Evolutionary conservation across 2,329 filamentous ascomycete species (phyloP), one percentile per base, ranked within the genome.

Genomic region (Endocalyx cinctus): DNA sequence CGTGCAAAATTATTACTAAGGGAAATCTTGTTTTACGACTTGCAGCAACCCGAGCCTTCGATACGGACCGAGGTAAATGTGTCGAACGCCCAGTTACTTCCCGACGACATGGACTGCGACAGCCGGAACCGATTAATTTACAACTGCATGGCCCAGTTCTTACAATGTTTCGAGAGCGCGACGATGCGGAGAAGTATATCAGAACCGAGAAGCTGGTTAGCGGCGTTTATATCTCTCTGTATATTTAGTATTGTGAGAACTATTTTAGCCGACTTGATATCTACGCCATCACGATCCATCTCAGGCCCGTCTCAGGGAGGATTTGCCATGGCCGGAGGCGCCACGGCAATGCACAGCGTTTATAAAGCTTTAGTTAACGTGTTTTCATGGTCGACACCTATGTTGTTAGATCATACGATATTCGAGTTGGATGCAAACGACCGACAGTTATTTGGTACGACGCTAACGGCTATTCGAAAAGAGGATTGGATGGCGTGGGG

Each of bases 201-300:
- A 15, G 60, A 61, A 16, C 57, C 63, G 7, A 64, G 62, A 42
- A 60, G 60, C 34, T 75, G 71, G 66, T 50, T 76, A 12, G 69
- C 74, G 3, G 51, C 67, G 4, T 74, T 77, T 38, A 58, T 73
- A 31, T 69, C 74, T 10, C 52, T 79, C 13, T 77, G 74, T 50
- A 69, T 79, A n/a, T 76, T 79, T 46, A 77, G 72, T 47, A 60
- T 73, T 17, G 63, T 70, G 14, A 66, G 68, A 30, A 72, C 72
- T 1, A 61, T 79, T 2, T 54, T 77, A 5, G 57, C 68, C 12
- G 70, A 75, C 35, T 57, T 71, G 20, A 57, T 60, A 15, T 56
- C 60, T 16, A 55, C 55, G 14, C 49, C 47, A n/a, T 42, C 54
- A 16, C 47, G 54, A 31, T 40, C 41, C 4, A 39, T 50, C 23